A percentile compares a stretch with the other conserved stretches of the same genome.
Conservation (phyloP, 352 stramenopile genomes). For the Phytophthora tentaculata region DNA sequence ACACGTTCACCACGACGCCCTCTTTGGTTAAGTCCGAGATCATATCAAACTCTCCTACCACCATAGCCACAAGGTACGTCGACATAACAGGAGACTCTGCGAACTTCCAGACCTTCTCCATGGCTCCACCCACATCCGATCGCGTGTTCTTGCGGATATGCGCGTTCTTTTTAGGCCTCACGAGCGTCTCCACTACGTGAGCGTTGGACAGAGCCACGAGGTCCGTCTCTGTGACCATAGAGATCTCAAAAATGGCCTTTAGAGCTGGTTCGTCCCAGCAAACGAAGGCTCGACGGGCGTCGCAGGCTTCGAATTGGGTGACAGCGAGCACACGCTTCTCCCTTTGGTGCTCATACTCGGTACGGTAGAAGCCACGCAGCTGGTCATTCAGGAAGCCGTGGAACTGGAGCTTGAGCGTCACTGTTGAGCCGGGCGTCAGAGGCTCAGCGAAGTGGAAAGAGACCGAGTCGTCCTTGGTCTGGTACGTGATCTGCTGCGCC, state of each 20-base stretch:
- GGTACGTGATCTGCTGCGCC: conserved; percentile 57
- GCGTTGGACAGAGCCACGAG: conserved; percentile 97
- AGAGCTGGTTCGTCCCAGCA: conserved; percentile 98
- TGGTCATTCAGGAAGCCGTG: conserved; percentile 90
- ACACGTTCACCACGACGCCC: conserved; percentile 95
- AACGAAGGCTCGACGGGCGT: conserved; percentile 94
- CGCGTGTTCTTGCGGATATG: conserved; percentile 57
- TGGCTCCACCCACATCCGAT: conserved; percentile 31
- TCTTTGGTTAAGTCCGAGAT: conserved; percentile 89
- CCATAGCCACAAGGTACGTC: conserved; percentile 97
- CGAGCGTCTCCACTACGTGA: conserved; percentile 89
- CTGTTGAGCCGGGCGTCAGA: conserved; percentile 36
- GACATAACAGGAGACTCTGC: conserved; percentile 97
- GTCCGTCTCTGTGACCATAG: conserved; percentile 90
- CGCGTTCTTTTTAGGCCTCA: conserved; percentile 66
- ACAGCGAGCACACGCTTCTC: conserved; percentile 94
- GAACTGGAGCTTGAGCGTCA: conserved; percentile 60
- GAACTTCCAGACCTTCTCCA: conserved; percentile 87
- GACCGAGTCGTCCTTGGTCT: conserved; percentile 60
- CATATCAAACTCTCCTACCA: conserved; percentile 96
- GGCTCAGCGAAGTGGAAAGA: conserved; percentile 61
- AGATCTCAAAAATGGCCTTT: conserved; percentile 95
- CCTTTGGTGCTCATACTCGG: conserved; percentile 91
- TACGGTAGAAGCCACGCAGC: conserved; percentile 97
- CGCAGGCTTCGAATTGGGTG: conserved; percentile 84